Percentiles rank a stretch among this genome's conserved stretches.
These are phyloP conservation scores for Peniophora sp. DNA, from an alignment of 1,284 basidiomycete species.

Conservation along the genomic window DNA sequence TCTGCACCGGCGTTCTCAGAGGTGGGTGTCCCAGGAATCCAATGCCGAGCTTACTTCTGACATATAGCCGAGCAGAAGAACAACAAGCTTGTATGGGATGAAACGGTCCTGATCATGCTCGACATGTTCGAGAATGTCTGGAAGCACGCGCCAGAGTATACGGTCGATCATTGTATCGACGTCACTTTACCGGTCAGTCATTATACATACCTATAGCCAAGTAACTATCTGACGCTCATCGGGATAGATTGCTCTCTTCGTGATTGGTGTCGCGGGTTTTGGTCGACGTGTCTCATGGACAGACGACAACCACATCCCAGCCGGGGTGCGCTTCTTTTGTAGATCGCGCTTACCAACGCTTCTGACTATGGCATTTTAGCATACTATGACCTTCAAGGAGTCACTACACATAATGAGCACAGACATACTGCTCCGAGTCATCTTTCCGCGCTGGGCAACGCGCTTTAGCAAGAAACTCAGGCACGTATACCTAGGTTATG, in stretches of 20 bases:
- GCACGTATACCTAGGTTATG: conserved; percentile 25
- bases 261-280: conserved; percentile 28
- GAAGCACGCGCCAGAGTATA: conserved; percentile 21
- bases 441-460: conserved; percentile 33
- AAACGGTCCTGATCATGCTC: conserved; percentile 31
- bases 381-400: conserved; percentile 18
- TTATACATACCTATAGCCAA: too few species aligned
- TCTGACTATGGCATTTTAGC: neutral
- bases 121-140: conserved; percentile 30
- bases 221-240: too few species aligned
- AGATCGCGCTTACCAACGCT: too few species aligned
- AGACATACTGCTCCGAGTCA: conserved; percentile 29
- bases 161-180: conserved; percentile 24
- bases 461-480: conserved; percentile 25
- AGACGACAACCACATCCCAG: conserved; percentile 6
- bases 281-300: conserved; percentile 25
- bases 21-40: conserved; percentile 16
- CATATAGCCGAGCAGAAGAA: conserved; percentile 21
- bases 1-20: conserved; percentile 33
- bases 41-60: neutral
- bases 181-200: conserved; percentile 43
- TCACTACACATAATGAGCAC: conserved; percentile 38
- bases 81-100: conserved; percentile 51
- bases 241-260: conserved; percentile 7
- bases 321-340: neutral